A percentile compares a stretch with the other conserved stretches of the same genome.
phyloP scores from a whole-genome alignment of 108 stramenopile species.

The Pseudonitzschia delicatissima region DNA sequence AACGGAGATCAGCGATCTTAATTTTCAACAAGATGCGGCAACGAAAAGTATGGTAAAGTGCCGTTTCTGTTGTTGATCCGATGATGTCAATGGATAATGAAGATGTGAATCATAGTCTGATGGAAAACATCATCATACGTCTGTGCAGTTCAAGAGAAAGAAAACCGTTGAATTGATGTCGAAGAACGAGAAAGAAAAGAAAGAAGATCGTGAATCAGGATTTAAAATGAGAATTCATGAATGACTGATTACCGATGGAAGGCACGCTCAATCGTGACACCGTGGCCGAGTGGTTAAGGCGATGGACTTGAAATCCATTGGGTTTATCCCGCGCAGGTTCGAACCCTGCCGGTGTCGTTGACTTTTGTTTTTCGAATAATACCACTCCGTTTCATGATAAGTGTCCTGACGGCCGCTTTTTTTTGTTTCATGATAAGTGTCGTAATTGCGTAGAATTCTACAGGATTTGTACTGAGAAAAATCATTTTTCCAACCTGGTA shows the following conservation, averaged over 20 bases:
- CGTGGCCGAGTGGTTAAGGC: slow-evolving; percentile 71
- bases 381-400: neutral
- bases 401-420: too few species aligned
- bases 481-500: too few species aligned
- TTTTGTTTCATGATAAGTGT: too few species aligned
- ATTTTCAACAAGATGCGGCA: too few species aligned
- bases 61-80: too few species aligned
- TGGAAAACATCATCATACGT: neutral
- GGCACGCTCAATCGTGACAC: neutral
- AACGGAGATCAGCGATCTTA: too few species aligned
- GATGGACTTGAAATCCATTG: slow-evolving; percentile 71
- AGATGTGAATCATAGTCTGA: neutral
- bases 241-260: too few species aligned
- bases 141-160: neutral
- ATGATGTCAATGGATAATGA: neutral
- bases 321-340: slow-evolving; percentile 64
- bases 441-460: too few species aligned
- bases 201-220: neutral
- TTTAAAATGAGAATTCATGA: too few species aligned
- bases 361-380: neutral
- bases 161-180: neutral
- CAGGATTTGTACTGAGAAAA: too few species aligned
- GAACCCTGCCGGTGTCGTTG: slow-evolving; percentile 53
- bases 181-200: neutral
- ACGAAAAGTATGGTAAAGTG: too few species aligned